Base-by-base conservation (phyloP, 495 filamentous ascomycete species). In the Penicillium cataractarum region DNA sequence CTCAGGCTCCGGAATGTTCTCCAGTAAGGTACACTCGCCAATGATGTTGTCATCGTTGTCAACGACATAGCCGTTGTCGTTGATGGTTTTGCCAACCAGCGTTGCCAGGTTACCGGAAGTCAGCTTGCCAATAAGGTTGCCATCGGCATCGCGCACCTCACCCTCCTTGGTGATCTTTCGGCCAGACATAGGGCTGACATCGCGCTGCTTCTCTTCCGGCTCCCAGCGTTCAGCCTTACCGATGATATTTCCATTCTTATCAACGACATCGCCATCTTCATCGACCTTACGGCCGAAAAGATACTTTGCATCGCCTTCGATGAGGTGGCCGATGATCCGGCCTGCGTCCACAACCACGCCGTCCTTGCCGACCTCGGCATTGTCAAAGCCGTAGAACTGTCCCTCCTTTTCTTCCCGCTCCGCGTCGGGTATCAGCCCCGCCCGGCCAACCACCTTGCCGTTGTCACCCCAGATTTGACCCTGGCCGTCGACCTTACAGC, bases 161-260 rank as follows among this genome's bases (percentile, higher is more conserved):
- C 91, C 92, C 65, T 94, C 90, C 42, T 86, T 87, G 79, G 89
- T 95, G 72, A 96, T 88, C 68, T 84, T 86, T 63, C 86, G 86
- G 39, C 92, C 92, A 27, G 88, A 78, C 87, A 94, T 92, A 22
- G 88, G 87, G 73, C 83, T 87, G 74, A 87, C 70, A 33, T 76
- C 70, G 57, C 84, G 85, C 74, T 89, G 81, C 67, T 91, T 88
- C 78, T 88, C 86, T 61, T 91, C 88, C 8, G 90, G 90, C 61
- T 89, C 85, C 89, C 89, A 95, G 44, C 92, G 84, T 74, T 94
- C 90, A 26, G 91, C 92, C 58, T 88, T 86, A 39, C 92, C 92
- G 15, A 96, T 82, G 33, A 82, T 81, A 73, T 96, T 96, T 63
- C 92, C 92, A 65, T 90, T 90, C 77, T 86, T 87, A 77, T 96